phyloP scores from a whole-genome alignment of 106 monocot genomes.

The Acorus calamus region DNA sequence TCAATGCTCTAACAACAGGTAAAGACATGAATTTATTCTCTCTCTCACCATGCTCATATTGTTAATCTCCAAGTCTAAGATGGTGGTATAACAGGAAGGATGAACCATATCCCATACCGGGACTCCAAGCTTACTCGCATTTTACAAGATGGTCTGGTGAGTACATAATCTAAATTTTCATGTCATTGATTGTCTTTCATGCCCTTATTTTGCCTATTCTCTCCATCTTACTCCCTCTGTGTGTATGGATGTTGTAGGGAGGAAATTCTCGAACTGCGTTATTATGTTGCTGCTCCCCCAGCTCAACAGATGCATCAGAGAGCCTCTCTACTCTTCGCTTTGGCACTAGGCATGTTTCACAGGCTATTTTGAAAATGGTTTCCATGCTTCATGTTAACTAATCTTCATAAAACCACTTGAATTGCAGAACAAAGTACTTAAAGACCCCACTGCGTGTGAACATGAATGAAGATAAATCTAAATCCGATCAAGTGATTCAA shows the following conservation, averaged over 20 bases:
- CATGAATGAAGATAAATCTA: conserved; percentile 3
- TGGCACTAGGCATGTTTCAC: conserved; percentile 58
- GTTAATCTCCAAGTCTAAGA: not conserved
- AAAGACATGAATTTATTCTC: not conserved
- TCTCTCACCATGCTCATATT: too few relatives aligned
- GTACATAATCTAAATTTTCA: not conserved
- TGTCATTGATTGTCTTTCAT: not conserved
- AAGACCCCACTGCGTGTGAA: conserved; percentile 26
- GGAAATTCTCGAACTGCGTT: conserved; percentile 66
- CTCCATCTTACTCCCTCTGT: not conserved
- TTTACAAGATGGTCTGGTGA: conserved; percentile 81
- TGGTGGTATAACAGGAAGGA: conserved; percentile 30
- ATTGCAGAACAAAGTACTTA: conserved; percentile 66
- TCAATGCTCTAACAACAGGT: conserved; percentile 77
- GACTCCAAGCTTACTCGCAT: conserved; percentile 84
- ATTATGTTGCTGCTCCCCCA: conserved; percentile 82
- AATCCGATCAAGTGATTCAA: not conserved
- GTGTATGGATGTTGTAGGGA: conserved; percentile 29
- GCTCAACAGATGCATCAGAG: conserved; percentile 55
- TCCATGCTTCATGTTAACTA: not conserved
- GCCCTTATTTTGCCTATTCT: not conserved
- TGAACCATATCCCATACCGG: conserved; percentile 68
- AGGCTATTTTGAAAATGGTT: not conserved
- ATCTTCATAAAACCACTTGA: too few relatives aligned
- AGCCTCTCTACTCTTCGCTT: conserved; percentile 79